Base-by-base conservation (phyloP, 352 stramenopile species). In the Phytophthora citricola region DNA sequence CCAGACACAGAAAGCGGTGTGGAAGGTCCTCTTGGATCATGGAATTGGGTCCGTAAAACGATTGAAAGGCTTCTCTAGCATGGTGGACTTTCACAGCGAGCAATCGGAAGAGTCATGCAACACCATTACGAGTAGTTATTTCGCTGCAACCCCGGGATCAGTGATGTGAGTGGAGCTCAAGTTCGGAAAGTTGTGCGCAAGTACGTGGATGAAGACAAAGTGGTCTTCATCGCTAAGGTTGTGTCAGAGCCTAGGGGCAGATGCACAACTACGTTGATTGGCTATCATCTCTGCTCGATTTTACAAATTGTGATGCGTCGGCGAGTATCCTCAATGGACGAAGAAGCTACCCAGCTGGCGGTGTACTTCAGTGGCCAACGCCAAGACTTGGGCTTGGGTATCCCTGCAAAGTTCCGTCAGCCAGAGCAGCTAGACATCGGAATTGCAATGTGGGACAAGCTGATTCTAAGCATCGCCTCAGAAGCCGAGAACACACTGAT, bases 401-500 rank as follows among this genome's bases (percentile, higher is more conserved):
- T 34, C 5, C 1, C 31, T 36, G n/a, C 27, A 36, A 32, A 47
- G 4, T 62, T 53, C 15, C 32, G 27, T 15, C 24, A 40, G 22
- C 31, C 45, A n/a, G 43, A 32, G 3, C 40, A 64, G 17, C 12
- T 59, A 6, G 54, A 70, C 14, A 12, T 40, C 0, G 20, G 29
- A 3, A 53, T 69, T 10, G 15, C 27, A 5, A 15, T 53, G 24
- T 69, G 53, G 38, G 53, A 36, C 0, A 43, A 63, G 6, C 1
- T 58, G 17, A 43, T 64, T 9, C 32, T 40, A 2, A 17, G 22
- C 5, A 66, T 63, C 26, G 20, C 32, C 31, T 17, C 53, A 4
- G 36, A 70, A 24, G 39, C 66, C 9, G 66, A 74, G 24, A 63
- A 45, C 38, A 12, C 61, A 7, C 31, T 70, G 26, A 55, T 70